phyloP scores from a whole-genome alignment of 441 rosid genomes.

The Adansonia madagascariensis region DNA sequence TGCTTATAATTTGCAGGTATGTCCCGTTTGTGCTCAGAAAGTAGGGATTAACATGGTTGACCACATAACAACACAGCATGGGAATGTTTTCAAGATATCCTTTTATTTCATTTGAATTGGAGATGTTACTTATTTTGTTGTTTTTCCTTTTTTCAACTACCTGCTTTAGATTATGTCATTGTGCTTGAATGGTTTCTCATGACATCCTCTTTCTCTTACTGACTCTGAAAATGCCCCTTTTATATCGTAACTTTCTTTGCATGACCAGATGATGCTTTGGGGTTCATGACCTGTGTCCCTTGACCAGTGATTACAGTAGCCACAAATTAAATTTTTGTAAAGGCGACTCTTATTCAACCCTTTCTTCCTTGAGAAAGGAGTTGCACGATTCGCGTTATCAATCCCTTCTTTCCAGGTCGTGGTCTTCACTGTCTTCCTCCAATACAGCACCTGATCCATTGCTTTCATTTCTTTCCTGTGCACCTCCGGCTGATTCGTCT shows the following conservation, averaged over 20 bases:
- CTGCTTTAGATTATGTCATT: conserved; percentile 15
- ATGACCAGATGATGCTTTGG: conserved; percentile 13
- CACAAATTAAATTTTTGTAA: conserved; percentile 48
- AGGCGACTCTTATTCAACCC: conserved; percentile 49
- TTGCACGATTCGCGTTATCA: conserved; percentile 50
- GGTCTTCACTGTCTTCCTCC: conserved; percentile 48
- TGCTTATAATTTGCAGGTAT: conserved; percentile 38
- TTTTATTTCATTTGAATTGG: conserved; percentile 29
- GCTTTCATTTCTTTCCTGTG: conserved; percentile 60
- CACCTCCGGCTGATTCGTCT: conserved; percentile 37
- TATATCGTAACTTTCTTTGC: neutral
- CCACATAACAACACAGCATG: conserved; percentile 45
- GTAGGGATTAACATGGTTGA: conserved; percentile 45
- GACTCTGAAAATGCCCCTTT: neutral
- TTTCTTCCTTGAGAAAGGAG: conserved; percentile 56
- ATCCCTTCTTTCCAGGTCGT: conserved; percentile 53
- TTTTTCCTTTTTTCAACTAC: neutral
- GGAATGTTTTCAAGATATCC: conserved; percentile 49
- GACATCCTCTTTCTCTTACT: neutral
- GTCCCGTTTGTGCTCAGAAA: conserved; percentile 45
- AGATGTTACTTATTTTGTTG: neutral
- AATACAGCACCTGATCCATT: conserved; percentile 58
- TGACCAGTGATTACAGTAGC: conserved; percentile 52
- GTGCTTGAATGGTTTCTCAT: neutral
- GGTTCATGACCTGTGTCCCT: conserved; percentile 37